Evolutionary conservation across 257 asterid species (phyloP), one percentile per base, ranked within the genome.

Genomic region (Pogostemon cablin): DNA sequence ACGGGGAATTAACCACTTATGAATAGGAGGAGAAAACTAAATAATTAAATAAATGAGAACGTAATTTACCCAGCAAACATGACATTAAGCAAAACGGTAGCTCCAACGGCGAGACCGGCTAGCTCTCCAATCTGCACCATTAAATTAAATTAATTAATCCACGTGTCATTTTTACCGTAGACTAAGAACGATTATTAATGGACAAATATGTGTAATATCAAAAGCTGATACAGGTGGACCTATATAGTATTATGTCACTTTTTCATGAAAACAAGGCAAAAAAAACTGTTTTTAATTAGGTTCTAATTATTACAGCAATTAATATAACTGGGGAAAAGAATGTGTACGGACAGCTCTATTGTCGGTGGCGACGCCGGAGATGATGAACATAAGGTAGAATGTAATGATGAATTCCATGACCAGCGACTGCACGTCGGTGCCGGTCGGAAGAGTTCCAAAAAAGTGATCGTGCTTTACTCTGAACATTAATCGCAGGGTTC

Each of bases 71-170:
- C 98, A 5, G 96, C 92, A 68, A 90, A 78, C 96, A 92, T 90
- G 6, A 88, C 97, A 77, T 92, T 92, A 2, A 90, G 92, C 77
- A 90, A 74, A 67, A 92, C 75, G 65, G 96, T 88, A 62, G 96
- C 84, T 74, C 98, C 98, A 79, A 92, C 86, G 1, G 98, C 98
- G 11, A 92, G 76, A 9, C 98, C 98, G 25, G 97, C 97, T 57
- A 92, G 91, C 74, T 92, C 96, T 43, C 98, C 98, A 41, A 87
- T 89, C 98, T 91, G 74, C 73, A 81, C 47, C 63, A 44, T 72
- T 55, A 9, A 61, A 62, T 40, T 42, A 41, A 48, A 70, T 54
- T 10, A 56, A 52, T 39, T 39, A 68, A 62, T 9, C 7, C 40
- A 12, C 0, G 35, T 9, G 74, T 75, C 81, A 60, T 50, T 42